Base-by-base conservation (phyloP, 192 early-diverging fungal species). In the Dimargaris xerosporica region DNA sequence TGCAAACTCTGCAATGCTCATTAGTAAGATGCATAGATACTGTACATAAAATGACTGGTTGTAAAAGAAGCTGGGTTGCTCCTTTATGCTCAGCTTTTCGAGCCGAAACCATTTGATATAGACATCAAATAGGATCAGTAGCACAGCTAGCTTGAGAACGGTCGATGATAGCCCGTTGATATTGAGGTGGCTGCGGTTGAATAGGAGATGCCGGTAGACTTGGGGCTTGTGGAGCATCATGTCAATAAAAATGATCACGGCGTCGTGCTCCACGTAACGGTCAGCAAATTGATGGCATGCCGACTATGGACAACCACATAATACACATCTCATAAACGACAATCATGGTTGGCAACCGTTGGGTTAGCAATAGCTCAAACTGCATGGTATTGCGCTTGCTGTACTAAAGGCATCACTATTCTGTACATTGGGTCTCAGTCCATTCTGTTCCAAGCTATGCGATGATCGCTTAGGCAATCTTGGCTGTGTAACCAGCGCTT, bases 71-170 rank as follows among this genome's bases (percentile, higher is more conserved):
- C 73, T 54, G 26, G 77, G 70, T 62, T 86, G 75, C 19, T 72
- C 65, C 25, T 69, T 66, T 28, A 78, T 73, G 9, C 73, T 73
- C 58, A 81, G 78, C 63, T 83, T 79, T 62, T 94, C 90, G 15
- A 94, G 64, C n/a, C 83, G 79, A 75, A 87, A 89, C 91, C 90
- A 94, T 66, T 91, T 91, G 59, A 91, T 88, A 67, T 91, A 92
- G 52, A 94, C 92, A 75, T 90, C 91, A 67, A 94, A 94, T 16
- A 94, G 69, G 25, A 91, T 75, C 44, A 94, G 68, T 10, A 94
- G 78, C 5, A 95, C 70, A 7, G 82, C 83, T 39, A 94, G 75
- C 58, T 90, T 88, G 61, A 76, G 65, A 15, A 90, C 79, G 62
- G 82, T 82, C 52, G 70, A 75, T 78, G 92, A 65, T 34, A 73